phyloP scores from a whole-genome alignment of 306 rosid species.

The Arachis hypogaea region DNA sequence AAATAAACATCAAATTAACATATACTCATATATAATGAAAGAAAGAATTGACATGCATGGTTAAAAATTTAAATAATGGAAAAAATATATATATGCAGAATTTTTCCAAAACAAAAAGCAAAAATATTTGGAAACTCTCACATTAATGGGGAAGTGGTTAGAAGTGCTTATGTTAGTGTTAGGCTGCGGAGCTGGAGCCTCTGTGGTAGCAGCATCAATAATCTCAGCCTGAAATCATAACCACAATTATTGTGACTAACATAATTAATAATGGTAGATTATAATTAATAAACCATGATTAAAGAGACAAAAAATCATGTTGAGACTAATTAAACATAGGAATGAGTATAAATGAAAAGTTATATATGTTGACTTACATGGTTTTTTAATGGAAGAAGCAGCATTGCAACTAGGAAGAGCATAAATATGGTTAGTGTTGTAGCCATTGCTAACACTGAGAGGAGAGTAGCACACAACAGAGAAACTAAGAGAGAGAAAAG shows the following conservation, averaged over 20 bases:
- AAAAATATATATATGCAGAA: background rate
- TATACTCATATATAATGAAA: too few species aligned
- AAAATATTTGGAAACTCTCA: slow-evolving; percentile 34
- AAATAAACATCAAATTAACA: slow-evolving; percentile 1
- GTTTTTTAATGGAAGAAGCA: slow-evolving; percentile 46
- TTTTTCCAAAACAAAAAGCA: slow-evolving; percentile 10
- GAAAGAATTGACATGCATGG: background rate
- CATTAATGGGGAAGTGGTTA: slow-evolving; percentile 42
- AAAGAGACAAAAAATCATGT: too few species aligned
- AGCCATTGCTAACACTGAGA: slow-evolving; percentile 47
- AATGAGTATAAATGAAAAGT: too few species aligned
- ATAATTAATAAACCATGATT: too few species aligned
- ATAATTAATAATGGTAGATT: background rate
- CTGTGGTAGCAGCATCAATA: slow-evolving; percentile 35
- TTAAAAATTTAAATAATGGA: background rate
- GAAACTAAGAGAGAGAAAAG: slow-evolving; percentile 19
- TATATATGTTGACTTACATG: slow-evolving; percentile 53
- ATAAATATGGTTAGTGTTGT: slow-evolving; percentile 32
- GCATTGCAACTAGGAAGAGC: slow-evolving; percentile 40
- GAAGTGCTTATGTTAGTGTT: slow-evolving; percentile 21
- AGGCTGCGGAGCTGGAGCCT: slow-evolving; percentile 74
- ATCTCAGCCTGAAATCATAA: slow-evolving; percentile 41
- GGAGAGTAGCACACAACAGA: slow-evolving; percentile 2
- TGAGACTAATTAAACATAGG: too few species aligned
- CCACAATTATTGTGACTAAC: background rate